These are phyloP conservation scores for Candida coquimbonensis DNA, from an alignment of 805 yeast species.

Conservation along the genomic window DNA sequence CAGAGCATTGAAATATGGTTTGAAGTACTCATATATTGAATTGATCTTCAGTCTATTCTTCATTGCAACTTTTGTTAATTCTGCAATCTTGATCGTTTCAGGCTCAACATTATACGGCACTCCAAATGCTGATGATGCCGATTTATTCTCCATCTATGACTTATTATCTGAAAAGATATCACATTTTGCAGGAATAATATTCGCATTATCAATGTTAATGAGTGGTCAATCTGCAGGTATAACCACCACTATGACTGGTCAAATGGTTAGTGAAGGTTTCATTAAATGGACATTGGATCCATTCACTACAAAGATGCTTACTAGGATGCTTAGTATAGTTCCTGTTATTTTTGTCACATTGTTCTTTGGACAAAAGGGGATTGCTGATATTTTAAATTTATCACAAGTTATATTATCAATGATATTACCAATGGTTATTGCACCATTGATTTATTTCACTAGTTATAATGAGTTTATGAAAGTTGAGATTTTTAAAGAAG, in stretches of 20 bases:
- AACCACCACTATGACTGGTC: slow-evolving; percentile 90
- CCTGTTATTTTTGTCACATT: slow-evolving; percentile 78
- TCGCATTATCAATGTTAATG: slow-evolving; percentile 81
- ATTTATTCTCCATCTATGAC: slow-evolving; percentile 71
- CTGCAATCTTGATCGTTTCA: slow-evolving; percentile 85
- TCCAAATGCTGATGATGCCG: slow-evolving; percentile 69
- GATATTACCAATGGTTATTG: slow-evolving; percentile 79
- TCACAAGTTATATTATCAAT: slow-evolving; percentile 79
- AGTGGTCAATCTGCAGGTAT: slow-evolving; percentile 96
- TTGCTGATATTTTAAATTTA: slow-evolving; percentile 65
- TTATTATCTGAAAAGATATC: slow-evolving; percentile 65
- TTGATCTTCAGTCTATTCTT: slow-evolving; percentile 73
- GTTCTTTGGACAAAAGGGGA: slow-evolving; percentile 74
- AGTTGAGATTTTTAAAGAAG: slow-evolving; percentile 30
- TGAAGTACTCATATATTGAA: slow-evolving; percentile 78
- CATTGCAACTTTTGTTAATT: slow-evolving; percentile 88
- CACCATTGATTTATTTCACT: slow-evolving; percentile 81
- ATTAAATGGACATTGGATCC: slow-evolving; percentile 76
- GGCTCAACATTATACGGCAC: slow-evolving; percentile 73
- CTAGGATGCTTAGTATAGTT: slow-evolving; percentile 74
- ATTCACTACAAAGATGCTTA: slow-evolving; percentile 69
- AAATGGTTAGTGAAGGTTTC: slow-evolving; percentile 89
- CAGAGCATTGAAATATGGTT: slow-evolving; percentile 71
- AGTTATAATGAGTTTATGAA: slow-evolving; percentile 62
- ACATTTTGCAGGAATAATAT: slow-evolving; percentile 80